These are phyloP conservation scores for Aspergillus nanangensis DNA, from an alignment of 495 filamentous ascomycete species.

Conservation along the genomic window DNA sequence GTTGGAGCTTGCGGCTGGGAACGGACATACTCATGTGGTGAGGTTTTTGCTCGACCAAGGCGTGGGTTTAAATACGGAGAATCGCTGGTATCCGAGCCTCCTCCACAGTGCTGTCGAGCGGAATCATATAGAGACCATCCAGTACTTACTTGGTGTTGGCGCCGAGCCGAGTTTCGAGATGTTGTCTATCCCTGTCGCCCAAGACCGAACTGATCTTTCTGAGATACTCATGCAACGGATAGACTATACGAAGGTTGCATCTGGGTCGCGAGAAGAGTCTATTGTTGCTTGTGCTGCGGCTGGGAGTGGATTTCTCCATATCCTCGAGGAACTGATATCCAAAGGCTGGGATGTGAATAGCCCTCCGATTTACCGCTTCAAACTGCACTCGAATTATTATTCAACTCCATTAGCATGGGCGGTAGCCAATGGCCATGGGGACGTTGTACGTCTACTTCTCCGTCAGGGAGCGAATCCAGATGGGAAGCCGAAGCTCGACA, in stretches of 20 bases:
- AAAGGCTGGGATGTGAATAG: too few relatives aligned
- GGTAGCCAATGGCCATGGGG: too few relatives aligned
- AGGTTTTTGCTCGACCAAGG: constrained; percentile 9
- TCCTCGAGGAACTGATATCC: too few relatives aligned
- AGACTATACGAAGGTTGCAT: too few relatives aligned
- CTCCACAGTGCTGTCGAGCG: neutral
- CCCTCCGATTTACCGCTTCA: too few relatives aligned
- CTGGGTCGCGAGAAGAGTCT: too few relatives aligned
- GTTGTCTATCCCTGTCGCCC: neutral
- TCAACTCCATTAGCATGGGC: too few relatives aligned
- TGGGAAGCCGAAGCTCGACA: neutral
- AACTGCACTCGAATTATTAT: too few relatives aligned
- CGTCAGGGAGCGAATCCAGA: neutral
- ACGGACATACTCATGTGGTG: constrained; percentile 14
- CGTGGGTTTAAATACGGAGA: neutral
- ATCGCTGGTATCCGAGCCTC: neutral
- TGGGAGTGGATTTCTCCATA: too few relatives aligned
- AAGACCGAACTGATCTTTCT: too few relatives aligned
- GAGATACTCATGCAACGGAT: too few relatives aligned
- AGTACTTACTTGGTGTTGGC: neutral
- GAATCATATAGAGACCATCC: neutral
- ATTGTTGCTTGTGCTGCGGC: too few relatives aligned
- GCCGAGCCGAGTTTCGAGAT: neutral
- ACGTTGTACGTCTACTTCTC: neutral
- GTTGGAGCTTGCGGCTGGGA: constrained; percentile 14